Evolutionary conservation across 2,329 filamentous ascomycete genomes (phyloP).

Genomic region (Aspergillus latus): DNA sequence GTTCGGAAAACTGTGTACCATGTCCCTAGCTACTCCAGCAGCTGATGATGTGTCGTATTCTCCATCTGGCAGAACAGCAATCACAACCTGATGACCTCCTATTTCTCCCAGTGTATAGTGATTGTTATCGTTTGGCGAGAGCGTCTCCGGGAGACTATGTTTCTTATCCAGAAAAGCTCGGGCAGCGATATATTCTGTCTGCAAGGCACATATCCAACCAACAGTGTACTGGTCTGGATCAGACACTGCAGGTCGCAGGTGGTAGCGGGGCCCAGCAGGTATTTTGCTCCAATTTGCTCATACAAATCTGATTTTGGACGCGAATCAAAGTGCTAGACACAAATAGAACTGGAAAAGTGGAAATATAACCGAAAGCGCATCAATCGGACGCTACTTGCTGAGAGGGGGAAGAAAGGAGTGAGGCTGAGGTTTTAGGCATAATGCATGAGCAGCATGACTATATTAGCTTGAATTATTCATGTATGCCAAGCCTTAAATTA

Average conservation of each 20-base stretch:
- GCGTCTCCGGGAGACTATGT: not conserved
- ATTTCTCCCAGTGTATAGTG: constrained; percentile 4
- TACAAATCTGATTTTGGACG: no score
- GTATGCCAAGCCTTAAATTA: no score
- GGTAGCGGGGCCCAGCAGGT: no score
- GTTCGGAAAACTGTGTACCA: constrained; percentile 20
- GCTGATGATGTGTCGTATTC: constrained; percentile 1
- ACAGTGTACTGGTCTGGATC: not conserved
- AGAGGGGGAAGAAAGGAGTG: no score
- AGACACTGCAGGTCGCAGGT: not conserved
- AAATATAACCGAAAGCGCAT: no score
- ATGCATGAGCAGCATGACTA: no score
- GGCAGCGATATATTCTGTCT: constrained; percentile 1
- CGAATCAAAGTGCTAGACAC: no score
- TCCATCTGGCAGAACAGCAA: constrained; percentile 4
- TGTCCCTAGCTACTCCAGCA: constrained; percentile 1
- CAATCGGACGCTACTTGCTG: no score
- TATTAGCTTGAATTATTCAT: no score
- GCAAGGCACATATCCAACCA: constrained; percentile 1
- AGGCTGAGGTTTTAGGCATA: no score
- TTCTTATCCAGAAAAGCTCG: not conserved
- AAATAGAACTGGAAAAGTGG: no score
- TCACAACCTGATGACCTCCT: constrained; percentile 1
- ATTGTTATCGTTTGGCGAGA: constrained; percentile 2
- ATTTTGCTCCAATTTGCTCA: no score